These are phyloP conservation scores for Forsythia viridissima DNA, from an alignment of 257 asterid species.

Conservation along the genomic window DNA sequence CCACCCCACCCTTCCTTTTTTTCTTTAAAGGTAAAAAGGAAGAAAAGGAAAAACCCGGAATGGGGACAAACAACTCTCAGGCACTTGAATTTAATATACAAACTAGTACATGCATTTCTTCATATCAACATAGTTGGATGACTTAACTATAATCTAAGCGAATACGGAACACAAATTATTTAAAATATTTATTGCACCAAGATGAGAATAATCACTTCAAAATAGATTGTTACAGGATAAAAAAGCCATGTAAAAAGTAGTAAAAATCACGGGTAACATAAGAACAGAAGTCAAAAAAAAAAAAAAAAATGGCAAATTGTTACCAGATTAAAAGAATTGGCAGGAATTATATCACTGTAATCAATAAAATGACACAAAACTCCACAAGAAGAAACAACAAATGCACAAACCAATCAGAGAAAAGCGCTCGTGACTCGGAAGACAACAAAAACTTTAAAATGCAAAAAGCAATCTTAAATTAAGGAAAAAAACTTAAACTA, in stretches of 20 bases:
- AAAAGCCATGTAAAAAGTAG: background rate
- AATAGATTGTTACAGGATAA: background rate
- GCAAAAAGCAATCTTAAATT: conserved; percentile 17
- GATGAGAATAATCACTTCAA: background rate
- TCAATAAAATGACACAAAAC: background rate
- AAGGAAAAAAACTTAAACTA: conserved; percentile 7
- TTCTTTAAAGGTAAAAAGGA: no score
- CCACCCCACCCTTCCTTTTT: background rate
- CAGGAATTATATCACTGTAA: background rate
- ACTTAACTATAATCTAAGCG: background rate
- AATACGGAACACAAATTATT: background rate
- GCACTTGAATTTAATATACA: background rate
- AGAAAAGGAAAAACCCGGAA: background rate
- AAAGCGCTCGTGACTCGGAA: conserved; percentile 6
- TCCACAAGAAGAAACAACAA: background rate
- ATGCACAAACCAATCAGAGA: conserved; percentile 8
- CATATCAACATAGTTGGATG: background rate
- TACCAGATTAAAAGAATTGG: no score
- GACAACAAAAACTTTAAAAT: background rate
- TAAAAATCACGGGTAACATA: background rate
- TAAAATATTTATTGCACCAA: background rate
- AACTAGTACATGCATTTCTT: background rate
- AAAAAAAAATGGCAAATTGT: no score
- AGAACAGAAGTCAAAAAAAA: no score
- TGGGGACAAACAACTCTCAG: background rate